Evolutionary conservation across 768 basidiomycete species (phyloP), one percentile per base, ranked within the genome.

Genomic region (Mrakia blollopis): DNA sequence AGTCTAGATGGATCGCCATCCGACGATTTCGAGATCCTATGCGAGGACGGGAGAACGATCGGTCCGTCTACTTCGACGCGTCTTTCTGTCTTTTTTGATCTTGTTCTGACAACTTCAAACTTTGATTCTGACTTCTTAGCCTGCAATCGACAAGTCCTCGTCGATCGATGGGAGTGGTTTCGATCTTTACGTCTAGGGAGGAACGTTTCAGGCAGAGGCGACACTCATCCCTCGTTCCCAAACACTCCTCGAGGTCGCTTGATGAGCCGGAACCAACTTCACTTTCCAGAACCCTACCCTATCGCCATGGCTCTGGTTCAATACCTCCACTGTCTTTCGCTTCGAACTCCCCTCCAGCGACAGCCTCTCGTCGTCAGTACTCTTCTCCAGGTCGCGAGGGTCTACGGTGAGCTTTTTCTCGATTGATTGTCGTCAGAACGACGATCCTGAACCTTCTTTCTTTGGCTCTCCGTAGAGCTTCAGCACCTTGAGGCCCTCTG

Each of bases 311-410:
- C 94, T 14, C 85, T 98, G 70, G 83, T 98, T 79, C 94, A 98
- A 83, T 98, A 97, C 85, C 89, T 98, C 79, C 96, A 98, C 85
- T 89, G 94, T 0, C 87, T 90, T 70, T 88, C 91, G 0, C 87
- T 98, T 44, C 86, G 92, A 72, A 98, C 96, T 0, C 92, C 93
- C 9, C 86, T 97, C 61, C 96, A 98, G 83, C 92, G 93, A 80
- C 65, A 39, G 23, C 65, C 65, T 37, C 35, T 68, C 25, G 65
- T 68, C 35, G 11, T 44, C 37, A 39, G 18, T 18, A 39, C 37
- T 16, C 37, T 68, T 18, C 35, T 68, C 13, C 35, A 68, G 25
- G 37, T 68, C 21, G 35, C 65, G 1, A 44, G 25, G 14, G 37
- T 68, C 21, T 68, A 68, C 23, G 37, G 65, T 68, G 21, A 39